Evolutionary conservation across 192 early-diverging fungal species (phyloP).

Genomic region (Coemansia erecta): DNA sequence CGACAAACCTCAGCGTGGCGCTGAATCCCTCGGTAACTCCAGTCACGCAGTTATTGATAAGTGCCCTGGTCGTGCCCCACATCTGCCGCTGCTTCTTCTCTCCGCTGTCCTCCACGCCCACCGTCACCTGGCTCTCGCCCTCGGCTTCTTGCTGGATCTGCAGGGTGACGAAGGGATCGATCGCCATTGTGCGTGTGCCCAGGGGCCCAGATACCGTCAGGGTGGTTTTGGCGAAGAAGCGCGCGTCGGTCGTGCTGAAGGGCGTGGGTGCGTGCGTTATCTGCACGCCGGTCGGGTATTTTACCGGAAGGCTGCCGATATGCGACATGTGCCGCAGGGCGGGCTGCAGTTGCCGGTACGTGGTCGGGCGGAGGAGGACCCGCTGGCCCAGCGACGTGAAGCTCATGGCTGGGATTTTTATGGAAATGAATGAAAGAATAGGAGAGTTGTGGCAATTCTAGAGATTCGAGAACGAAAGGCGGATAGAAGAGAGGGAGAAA

Average conservation of each 20-base stretch:
- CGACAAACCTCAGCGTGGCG: constrained; percentile 80
- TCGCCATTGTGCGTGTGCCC: constrained; percentile 72
- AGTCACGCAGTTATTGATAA: constrained; percentile 78
- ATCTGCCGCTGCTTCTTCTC: constrained; percentile 79
- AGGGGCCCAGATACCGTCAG: constrained; percentile 79
- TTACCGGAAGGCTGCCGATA: constrained; percentile 78
- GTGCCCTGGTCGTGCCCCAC: constrained; percentile 97
- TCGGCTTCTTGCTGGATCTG: constrained; percentile 18
- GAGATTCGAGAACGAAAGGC: too few relatives aligned
- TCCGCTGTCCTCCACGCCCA: constrained; percentile 59
- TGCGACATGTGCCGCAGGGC: constrained; percentile 55
- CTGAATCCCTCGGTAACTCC: constrained; percentile 90
- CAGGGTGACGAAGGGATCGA: constrained; percentile 77
- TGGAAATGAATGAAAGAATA: neutral
- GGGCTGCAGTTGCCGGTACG: constrained; percentile 19
- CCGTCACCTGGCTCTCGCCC: constrained; percentile 49
- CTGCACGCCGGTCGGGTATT: constrained; percentile 71
- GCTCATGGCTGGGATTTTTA: neutral
- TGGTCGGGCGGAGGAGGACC: neutral
- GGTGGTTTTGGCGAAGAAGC: constrained; percentile 62
- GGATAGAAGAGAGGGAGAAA: too few relatives aligned
- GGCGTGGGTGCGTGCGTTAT: constrained; percentile 66
- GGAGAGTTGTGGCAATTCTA: neutral
- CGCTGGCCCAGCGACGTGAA: too few relatives aligned
- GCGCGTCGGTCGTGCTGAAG: constrained; percentile 58